phyloP scores from a whole-genome alignment of 495 filamentous ascomycete genomes.

The Aspergillus mulundensis region DNA sequence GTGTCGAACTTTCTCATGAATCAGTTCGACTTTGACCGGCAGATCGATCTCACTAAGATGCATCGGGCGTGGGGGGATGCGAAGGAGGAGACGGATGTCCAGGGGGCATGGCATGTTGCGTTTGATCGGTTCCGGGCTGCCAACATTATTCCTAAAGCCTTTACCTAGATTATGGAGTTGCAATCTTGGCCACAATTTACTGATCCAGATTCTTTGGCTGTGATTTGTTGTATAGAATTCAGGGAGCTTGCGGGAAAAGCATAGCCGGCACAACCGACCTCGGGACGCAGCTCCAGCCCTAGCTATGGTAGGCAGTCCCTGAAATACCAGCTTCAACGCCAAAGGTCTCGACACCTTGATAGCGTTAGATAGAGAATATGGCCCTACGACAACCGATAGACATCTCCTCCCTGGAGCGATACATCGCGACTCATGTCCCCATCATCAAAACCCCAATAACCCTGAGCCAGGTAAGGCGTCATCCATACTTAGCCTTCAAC shows the following conservation, averaged over 20 bases:
- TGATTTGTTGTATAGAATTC: too few relatives aligned
- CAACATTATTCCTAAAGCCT: slow-evolving; percentile 1
- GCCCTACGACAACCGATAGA: not conserved
- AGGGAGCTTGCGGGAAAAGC: too few relatives aligned
- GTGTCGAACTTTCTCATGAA: slow-evolving; percentile 3
- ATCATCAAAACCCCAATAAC: not conserved
- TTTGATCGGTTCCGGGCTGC: slow-evolving; percentile 8
- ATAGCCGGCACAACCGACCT: too few relatives aligned
- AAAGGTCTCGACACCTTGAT: not conserved
- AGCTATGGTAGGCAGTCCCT: too few relatives aligned
- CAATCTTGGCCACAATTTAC: too few relatives aligned
- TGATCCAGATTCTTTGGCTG: too few relatives aligned
- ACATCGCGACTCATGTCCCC: not conserved
- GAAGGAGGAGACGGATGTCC: slow-evolving; percentile 6
- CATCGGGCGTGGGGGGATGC: slow-evolving; percentile 8
- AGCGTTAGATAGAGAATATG: not conserved
- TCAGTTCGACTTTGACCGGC: slow-evolving; percentile 12
- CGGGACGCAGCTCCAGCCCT: too few relatives aligned
- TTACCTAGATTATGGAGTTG: not conserved
- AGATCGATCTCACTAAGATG: slow-evolving; percentile 11
- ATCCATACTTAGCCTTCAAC: not conserved
- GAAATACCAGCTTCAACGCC: too few relatives aligned
- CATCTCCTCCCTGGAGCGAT: not conserved
- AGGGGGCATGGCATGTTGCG: slow-evolving; percentile 3
- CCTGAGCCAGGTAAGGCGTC: not conserved